phyloP scores from a whole-genome alignment of 176 grass and related monocot genomes.

The Tuctoria greenei region DNA sequence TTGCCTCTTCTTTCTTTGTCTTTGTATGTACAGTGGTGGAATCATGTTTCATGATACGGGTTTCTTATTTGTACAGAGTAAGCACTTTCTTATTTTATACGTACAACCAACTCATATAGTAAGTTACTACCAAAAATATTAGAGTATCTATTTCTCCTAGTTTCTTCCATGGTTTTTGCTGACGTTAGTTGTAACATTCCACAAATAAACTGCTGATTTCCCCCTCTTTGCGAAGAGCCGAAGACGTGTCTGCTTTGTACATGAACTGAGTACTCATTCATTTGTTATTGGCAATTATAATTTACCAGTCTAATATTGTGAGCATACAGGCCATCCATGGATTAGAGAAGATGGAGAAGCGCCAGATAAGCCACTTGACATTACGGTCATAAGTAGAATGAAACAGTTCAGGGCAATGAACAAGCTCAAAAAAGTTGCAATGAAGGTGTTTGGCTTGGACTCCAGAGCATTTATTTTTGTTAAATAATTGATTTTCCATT shows the following conservation, averaged over 20 bases:
- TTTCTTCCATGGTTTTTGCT: conserved; percentile 1
- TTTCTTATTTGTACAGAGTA: conserved; percentile 17
- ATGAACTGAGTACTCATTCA: conserved; percentile 5
- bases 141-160: neutral
- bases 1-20: conserved; percentile 8
- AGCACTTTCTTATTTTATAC: neutral
- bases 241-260: neutral
- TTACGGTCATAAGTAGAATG: conserved; percentile 93
- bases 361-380: conserved; percentile 95
- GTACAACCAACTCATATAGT: neutral
- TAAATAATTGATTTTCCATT: neutral
- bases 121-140: neutral
- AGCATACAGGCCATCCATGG: conserved; percentile 81
- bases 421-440: conserved; percentile 98
- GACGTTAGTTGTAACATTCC: neutral
- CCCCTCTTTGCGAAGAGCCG: conserved; percentile 2
- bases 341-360: conserved; percentile 98
- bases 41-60: conserved; percentile 20
- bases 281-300: conserved; percentile 10
- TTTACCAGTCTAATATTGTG: conserved; percentile 47
- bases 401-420: conserved; percentile 99
- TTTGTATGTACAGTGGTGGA: conserved; percentile 19
- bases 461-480: conserved; percentile 10
- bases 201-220: neutral
- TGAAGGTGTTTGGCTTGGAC: conserved; percentile 69